Percentiles rank a stretch among this genome's conserved stretches.
These are phyloP conservation scores for Moricandia moricandioides DNA, from an alignment of 345 rosid genomes.

Conservation along the genomic window DNA sequence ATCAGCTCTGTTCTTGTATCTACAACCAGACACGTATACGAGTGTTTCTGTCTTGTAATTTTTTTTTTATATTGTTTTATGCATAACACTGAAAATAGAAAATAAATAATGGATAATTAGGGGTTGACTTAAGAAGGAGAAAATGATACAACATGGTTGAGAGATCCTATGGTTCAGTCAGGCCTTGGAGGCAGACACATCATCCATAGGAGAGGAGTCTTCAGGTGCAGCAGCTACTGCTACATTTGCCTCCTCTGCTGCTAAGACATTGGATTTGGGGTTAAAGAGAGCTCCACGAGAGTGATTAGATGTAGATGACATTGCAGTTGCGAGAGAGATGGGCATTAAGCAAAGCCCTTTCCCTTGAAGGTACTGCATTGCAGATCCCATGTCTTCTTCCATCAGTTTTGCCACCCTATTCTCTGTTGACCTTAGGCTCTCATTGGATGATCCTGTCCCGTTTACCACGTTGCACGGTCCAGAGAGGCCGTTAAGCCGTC, in stretches of 20 bases:
- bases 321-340: not conserved
- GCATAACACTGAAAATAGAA: not conserved
- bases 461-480: slow-evolving; percentile 38
- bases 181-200: not conserved
- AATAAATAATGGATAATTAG: not conserved
- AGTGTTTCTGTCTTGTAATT: not conserved
- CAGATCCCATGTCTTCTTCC: slow-evolving; percentile 60
- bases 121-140: not conserved
- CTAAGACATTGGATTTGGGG: not conserved
- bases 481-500: slow-evolving; percentile 44
- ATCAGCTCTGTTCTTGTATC: not conserved
- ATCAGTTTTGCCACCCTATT: slow-evolving; percentile 88
- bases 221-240: not conserved
- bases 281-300: not conserved
- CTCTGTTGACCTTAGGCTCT: slow-evolving; percentile 66
- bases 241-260: not conserved
- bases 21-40: not conserved
- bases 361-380: not conserved
- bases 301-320: not conserved
- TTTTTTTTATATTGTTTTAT: not conserved
- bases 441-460: slow-evolving; percentile 44
- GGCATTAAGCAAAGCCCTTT: not conserved
- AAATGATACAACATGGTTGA: not conserved
- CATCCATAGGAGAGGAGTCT: not conserved
- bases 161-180: not conserved